Evolutionary conservation across 257 asterid genomes (phyloP).

Genomic region (Anisodus acutangulus): DNA sequence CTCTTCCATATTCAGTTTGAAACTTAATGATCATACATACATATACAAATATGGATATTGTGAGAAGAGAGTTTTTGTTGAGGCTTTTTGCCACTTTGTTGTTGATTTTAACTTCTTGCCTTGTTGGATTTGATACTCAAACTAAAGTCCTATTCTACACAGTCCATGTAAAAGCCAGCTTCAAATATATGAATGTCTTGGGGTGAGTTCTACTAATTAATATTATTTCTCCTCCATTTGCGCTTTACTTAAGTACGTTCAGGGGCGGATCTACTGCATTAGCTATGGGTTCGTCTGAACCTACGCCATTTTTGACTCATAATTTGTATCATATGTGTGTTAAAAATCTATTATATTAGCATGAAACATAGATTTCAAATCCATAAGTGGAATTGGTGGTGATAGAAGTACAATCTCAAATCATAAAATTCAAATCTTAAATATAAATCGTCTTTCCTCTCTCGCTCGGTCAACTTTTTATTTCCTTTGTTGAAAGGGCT

Average conservation of each 20-base stretch:
- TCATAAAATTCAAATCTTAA: not conserved
- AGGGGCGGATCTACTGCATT: too few species aligned
- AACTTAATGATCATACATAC: not conserved
- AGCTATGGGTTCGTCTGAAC: too few species aligned
- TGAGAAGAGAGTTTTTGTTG: slow-evolving; percentile 35
- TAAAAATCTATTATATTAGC: not conserved
- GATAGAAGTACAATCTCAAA: not conserved
- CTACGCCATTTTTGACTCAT: not conserved
- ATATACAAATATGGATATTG: slow-evolving; percentile 34
- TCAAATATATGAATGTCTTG: slow-evolving; percentile 52
- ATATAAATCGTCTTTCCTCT: too few species aligned
- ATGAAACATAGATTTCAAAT: not conserved
- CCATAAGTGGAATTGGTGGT: not conserved
- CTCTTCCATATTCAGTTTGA: not conserved
- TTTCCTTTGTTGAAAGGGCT: too few species aligned
- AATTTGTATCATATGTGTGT: too few species aligned
- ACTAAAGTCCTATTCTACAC: slow-evolving; percentile 54
- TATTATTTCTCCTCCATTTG: not conserved
- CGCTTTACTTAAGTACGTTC: too few species aligned
- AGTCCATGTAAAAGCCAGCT: slow-evolving; percentile 50
- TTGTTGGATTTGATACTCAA: slow-evolving; percentile 59
- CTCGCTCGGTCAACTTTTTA: too few species aligned
- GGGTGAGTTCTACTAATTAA: slow-evolving; percentile 40
- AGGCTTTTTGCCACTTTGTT: slow-evolving; percentile 45
- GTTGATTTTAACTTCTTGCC: slow-evolving; percentile 47